These are phyloP conservation scores for Nemania diffusa DNA, from an alignment of 2,329 filamentous ascomycete species.

Conservation along the genomic window DNA sequence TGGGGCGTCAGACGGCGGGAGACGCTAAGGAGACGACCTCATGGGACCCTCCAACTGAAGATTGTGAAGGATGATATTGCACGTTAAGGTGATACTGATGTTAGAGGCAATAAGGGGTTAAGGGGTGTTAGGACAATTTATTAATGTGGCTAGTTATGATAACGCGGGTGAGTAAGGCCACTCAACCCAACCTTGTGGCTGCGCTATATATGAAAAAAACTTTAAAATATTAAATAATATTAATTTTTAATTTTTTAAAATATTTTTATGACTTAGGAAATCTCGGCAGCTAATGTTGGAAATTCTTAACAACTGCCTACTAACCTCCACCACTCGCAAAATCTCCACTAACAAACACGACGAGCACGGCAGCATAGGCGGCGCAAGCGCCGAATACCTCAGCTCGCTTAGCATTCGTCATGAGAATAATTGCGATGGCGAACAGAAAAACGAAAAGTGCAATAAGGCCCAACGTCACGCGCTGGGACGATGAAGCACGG, in stretches of 20 bases:
- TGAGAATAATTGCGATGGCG: constrained; percentile 1
- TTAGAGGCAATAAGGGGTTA: too few species aligned
- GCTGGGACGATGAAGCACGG: neutral
- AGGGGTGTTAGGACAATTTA: too few species aligned
- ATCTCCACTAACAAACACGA: constrained; percentile 8
- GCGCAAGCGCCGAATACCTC: constrained; percentile 9
- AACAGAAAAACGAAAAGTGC: neutral
- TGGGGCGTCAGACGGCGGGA: neutral
- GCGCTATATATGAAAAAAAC: too few species aligned
- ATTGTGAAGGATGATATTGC: neutral
- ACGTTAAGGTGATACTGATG: neutral
- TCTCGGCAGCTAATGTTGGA: too few species aligned
- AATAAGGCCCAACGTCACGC: neutral
- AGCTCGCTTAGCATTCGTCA: constrained; percentile 3
- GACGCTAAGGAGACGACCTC: neutral
- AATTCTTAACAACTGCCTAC: too few species aligned
- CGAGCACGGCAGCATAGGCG: constrained; percentile 9
- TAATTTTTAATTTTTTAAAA: too few species aligned
- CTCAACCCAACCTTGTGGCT: too few species aligned
- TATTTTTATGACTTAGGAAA: too few species aligned
- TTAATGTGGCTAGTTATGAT: too few species aligned
- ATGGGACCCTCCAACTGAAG: neutral
- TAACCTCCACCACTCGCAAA: neutral
- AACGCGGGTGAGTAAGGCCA: too few species aligned
- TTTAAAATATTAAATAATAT: too few species aligned